Evolutionary conservation across 2,329 filamentous ascomycete genomes (phyloP).

Genomic region (Penicillium thymicola): DNA sequence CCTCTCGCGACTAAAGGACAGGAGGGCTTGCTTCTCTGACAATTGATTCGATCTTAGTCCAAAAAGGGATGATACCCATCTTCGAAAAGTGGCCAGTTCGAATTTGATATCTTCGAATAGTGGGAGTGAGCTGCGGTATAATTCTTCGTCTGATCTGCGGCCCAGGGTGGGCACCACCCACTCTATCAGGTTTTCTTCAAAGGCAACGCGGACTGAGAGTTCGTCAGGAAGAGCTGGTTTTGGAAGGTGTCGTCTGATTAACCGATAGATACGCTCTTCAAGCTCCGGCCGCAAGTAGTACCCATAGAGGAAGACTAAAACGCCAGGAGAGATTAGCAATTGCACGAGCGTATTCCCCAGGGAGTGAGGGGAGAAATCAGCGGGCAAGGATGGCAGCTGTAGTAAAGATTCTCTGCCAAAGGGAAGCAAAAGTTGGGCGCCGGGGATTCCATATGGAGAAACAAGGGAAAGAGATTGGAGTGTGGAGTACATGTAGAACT

Average conservation of each 20-base stretch:
- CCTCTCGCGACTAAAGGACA: constrained; percentile 21
- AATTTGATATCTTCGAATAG: constrained; percentile 38
- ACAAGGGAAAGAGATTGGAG: constrained; percentile 44
- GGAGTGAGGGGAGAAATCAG: constrained; percentile 26
- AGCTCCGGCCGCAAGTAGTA: constrained; percentile 37
- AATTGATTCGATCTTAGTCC: constrained; percentile 20
- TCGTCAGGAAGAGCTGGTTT: constrained; percentile 42
- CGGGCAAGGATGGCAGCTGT: constrained; percentile 31
- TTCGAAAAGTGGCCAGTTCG: constrained; percentile 32
- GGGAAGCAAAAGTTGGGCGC: constrained; percentile 34
- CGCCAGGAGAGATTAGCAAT: constrained; percentile 36
- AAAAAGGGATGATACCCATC: constrained; percentile 34
- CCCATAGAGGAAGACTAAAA: constrained; percentile 35
- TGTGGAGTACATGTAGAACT: constrained; percentile 43
- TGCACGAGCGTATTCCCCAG: constrained; percentile 26
- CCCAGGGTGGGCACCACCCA: constrained; percentile 43
- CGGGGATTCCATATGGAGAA: constrained; percentile 32
- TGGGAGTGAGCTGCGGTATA: constrained; percentile 35
- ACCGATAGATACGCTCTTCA: constrained; percentile 40
- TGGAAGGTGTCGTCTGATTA: constrained; percentile 42
- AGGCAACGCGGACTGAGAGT: constrained; percentile 41
- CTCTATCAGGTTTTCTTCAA: constrained; percentile 44
- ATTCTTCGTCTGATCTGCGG: constrained; percentile 41
- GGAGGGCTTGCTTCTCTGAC: constrained; percentile 14
- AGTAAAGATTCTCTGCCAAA: constrained; percentile 37